Percentiles rank a stretch among this genome's conserved stretches.
Conservation (phyloP, 2,329 filamentous ascomycete species). For the Botrytis fragariae region DNA sequence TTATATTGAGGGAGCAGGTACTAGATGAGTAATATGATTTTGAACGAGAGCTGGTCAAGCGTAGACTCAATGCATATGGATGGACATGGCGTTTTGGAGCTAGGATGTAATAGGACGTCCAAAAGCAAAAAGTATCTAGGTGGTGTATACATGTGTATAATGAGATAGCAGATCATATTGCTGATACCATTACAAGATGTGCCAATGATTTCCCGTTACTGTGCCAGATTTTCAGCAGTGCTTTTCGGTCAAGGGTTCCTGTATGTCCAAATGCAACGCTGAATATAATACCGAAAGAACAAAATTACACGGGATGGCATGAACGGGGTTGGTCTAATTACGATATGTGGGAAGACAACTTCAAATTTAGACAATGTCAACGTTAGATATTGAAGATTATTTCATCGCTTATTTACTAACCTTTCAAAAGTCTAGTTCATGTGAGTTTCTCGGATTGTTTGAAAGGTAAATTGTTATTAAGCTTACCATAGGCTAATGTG, state of each 20-base stretch:
- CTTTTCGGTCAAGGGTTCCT: not conserved
- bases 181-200: conserved; percentile 10
- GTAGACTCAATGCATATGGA: conserved; percentile 12
- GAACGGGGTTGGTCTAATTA: no score
- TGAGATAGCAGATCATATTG: conserved; percentile 3
- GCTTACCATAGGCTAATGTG: not conserved
- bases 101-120: not conserved
- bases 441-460: not conserved
- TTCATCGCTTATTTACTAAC: no score
- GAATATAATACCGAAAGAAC: no score
- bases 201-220: not conserved
- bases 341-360: no score
- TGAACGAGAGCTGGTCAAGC: not conserved
- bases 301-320: no score
- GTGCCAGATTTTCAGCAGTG: not conserved
- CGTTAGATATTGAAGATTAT: no score
- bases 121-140: conserved; percentile 14
- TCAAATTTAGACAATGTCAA: no score
- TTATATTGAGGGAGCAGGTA: conserved; percentile 6
- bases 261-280: no score
- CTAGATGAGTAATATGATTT: conserved; percentile 9
- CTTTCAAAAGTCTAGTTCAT: not conserved
- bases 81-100: conserved; percentile 13
- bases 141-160: conserved; percentile 8
- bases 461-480: not conserved